These are phyloP conservation scores for Talaromyces borbonicus DNA, from an alignment of 495 filamentous ascomycete genomes.

Conservation along the genomic window DNA sequence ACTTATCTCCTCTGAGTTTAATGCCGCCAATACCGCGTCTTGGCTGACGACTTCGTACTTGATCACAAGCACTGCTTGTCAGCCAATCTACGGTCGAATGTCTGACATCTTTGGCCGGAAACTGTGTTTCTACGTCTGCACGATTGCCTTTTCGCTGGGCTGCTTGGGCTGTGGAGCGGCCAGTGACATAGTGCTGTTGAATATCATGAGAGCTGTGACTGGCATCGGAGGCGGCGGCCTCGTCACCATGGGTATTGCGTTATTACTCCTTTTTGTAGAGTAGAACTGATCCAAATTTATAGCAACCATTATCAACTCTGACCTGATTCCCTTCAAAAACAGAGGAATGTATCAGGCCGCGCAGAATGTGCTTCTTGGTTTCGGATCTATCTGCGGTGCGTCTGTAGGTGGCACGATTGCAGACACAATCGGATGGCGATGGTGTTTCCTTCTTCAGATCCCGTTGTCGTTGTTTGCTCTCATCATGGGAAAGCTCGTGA, in stretches of 20 bases:
- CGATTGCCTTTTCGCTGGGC: constrained; percentile 34
- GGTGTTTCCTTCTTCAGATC: constrained; percentile 40
- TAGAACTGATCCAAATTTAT: neutral
- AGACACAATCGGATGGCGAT: constrained; percentile 59
- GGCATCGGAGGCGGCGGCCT: constrained; percentile 52
- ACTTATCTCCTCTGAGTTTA: constrained; percentile 60
- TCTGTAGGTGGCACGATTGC: constrained; percentile 56
- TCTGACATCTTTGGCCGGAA: constrained; percentile 37
- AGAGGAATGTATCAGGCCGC: constrained; percentile 56
- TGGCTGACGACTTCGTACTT: constrained; percentile 61
- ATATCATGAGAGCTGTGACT: constrained; percentile 70
- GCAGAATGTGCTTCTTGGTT: constrained; percentile 53
- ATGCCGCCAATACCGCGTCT: constrained; percentile 48
- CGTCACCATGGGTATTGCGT: constrained; percentile 47
- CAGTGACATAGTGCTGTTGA: constrained; percentile 50
- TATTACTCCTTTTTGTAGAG: neutral
- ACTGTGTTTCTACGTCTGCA: constrained; percentile 31
- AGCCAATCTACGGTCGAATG: constrained; percentile 40
- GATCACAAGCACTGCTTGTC: constrained; percentile 53
- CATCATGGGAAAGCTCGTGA: constrained; percentile 41
- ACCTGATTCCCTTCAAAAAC: constrained; percentile 53
- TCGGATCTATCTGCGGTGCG: constrained; percentile 56
- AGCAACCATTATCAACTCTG: constrained; percentile 57
- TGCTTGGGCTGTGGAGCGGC: constrained; percentile 40
- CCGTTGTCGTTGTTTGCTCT: constrained; percentile 45